Evolutionary conservation across 2,329 filamentous ascomycete genomes (phyloP).

Genomic region (Penicillium olsonii): DNA sequence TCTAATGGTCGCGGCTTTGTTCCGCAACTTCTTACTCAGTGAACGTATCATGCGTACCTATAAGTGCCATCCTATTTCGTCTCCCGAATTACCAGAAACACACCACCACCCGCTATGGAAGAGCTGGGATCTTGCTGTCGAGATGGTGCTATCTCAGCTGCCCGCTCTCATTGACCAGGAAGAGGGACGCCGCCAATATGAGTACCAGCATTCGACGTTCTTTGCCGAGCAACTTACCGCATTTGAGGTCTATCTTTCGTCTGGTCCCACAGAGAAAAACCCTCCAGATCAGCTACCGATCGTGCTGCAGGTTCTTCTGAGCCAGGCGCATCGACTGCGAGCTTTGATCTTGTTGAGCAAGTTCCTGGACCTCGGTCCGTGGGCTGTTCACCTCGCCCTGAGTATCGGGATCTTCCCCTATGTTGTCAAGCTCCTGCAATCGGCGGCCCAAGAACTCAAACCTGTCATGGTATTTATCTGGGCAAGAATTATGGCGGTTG

Average conservation of each 20-base stretch:
- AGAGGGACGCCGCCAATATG: constrained; percentile 74
- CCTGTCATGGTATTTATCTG: constrained; percentile 99
- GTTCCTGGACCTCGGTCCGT: constrained; percentile 92
- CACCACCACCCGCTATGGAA: constrained; percentile 94
- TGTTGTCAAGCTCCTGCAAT: constrained; percentile 94
- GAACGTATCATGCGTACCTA: constrained; percentile 96
- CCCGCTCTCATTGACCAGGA: constrained; percentile 77
- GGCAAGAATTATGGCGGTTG: constrained; percentile 92
- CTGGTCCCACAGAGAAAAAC: constrained; percentile 79
- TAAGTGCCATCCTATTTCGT: constrained; percentile 91
- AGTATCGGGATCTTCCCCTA: constrained; percentile 99
- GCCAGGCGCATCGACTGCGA: constrained; percentile 88
- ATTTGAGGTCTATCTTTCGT: constrained; percentile 90
- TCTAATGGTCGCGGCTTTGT: constrained; percentile 97
- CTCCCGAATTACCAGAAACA: constrained; percentile 87
- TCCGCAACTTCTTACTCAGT: constrained; percentile 91
- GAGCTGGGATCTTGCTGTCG: constrained; percentile 95
- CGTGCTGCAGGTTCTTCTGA: constrained; percentile 90
- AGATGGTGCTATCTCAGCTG: constrained; percentile 88
- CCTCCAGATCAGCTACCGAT: constrained; percentile 94
- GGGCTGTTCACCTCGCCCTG: constrained; percentile 96
- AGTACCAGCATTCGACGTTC: constrained; percentile 92
- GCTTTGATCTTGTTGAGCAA: constrained; percentile 89
- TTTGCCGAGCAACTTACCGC: constrained; percentile 97
- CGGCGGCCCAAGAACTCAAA: constrained; percentile 89